These are phyloP conservation scores for Starmera quercuum DNA, from an alignment of 805 yeast species.

Conservation along the genomic window DNA sequence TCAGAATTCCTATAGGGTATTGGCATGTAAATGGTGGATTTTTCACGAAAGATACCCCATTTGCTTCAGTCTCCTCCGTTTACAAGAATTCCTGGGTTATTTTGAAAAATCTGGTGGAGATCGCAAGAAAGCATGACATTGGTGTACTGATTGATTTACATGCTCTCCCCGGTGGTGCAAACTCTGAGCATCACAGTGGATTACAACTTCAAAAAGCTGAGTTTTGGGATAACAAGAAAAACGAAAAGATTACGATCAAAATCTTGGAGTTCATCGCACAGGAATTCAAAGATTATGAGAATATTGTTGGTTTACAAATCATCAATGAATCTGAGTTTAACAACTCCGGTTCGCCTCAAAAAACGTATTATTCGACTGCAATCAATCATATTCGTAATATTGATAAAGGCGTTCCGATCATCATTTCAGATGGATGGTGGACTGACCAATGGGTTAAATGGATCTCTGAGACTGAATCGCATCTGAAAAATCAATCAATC, in stretches of 20 bases:
- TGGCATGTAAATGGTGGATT: conserved; percentile 73
- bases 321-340: conserved; percentile 77
- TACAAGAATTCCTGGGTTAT: conserved; percentile 71
- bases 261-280: conserved; percentile 52
- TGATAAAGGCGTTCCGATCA: conserved; percentile 55
- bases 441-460: conserved; percentile 69
- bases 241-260: conserved; percentile 38
- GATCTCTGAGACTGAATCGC: conserved; percentile 37
- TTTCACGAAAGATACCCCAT: conserved; percentile 55
- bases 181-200: conserved; percentile 81
- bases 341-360: conserved; percentile 43
- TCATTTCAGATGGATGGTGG: conserved; percentile 95
- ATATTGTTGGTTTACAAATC: conserved; percentile 75
- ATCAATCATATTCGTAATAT: conserved; percentile 47
- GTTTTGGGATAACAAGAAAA: conserved; percentile 47
- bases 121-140: conserved; percentile 55
- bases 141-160: conserved; percentile 81
- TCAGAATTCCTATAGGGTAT: conserved; percentile 86
- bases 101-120: conserved; percentile 45
- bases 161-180: conserved; percentile 91
- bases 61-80: conserved; percentile 43
- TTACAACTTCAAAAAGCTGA: conserved; percentile 48
- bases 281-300: conserved; percentile 51
- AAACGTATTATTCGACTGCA: conserved; percentile 59
- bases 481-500: conserved; percentile 26